Evolutionary conservation across 2,329 filamentous ascomycete genomes (phyloP), one percentile per base, ranked within the genome.

Genomic region (Pezicula carpinea): DNA sequence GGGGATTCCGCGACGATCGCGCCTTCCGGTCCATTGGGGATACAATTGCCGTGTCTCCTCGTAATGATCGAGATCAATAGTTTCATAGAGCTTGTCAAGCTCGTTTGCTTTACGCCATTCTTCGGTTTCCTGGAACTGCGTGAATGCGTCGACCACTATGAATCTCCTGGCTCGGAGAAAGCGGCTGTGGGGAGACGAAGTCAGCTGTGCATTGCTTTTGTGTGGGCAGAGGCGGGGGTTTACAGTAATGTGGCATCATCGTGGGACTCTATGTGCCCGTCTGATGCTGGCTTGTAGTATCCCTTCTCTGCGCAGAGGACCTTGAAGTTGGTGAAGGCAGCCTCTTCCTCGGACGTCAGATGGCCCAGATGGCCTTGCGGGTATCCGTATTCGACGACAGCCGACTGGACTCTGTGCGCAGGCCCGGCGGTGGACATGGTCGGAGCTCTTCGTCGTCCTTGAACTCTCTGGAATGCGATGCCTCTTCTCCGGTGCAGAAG

Each of bases 11-110:
- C 90, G 86, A 58, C 82, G 86, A 69, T 96, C 92, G 57, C 91
- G 82, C 55, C 90, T 86, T 46, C 92, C 92, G 17, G 89, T 95
- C 87, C 90, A 96, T 80, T 96, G 89, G 19, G 91, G 90, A 63
- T 96, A 96, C 72, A 96, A 75, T 56, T 81, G 76, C 48, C 86
- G 77, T 51, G 87, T 86, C 60, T 86, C 76, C 67, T 96, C 89
- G 64, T 91, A 96, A 47, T 89, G 85, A 2, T 88, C 80, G 18
- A 91, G 69, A 49, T 95, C 89, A 60, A 96, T 95, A 26, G 87
- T 91, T 63, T 87, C 80, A 69, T 96, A 96, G 32, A 96, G 74
- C 38, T 80, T 73, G 52, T 90, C 80, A 41, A 96, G 77, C 55
- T 87, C 75, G 65, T 92, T 92, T 52, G 87, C 82, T 56, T 79